Evolutionary conservation across 805 yeast species (phyloP), one percentile per base, ranked within the genome.

Genomic region (Metschnikowia peoriensis): DNA sequence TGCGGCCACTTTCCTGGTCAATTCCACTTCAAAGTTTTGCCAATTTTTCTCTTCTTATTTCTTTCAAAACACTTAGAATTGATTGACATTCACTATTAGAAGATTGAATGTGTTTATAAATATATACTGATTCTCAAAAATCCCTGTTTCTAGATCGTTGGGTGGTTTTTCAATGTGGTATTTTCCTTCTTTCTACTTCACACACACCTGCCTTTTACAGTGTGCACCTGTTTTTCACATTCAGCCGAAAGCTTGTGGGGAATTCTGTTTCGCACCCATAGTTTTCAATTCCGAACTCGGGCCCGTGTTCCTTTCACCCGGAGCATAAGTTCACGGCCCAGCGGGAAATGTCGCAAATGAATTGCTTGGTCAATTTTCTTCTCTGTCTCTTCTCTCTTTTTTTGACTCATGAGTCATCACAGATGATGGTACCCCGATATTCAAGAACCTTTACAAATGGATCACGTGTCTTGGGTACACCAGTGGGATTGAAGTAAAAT

Each of bases 1-100:
- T 51, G 53, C 53, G 53, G 57, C 49, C 35, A 34, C 54, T 54
- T 58, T 43, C 46, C 52, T 44, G 49, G 27, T 4, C 22, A 22
- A 22, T 22, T 22, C 22, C 22, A 22, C 22, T 3, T 22, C 22
- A 4, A 22, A 22, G 22, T 22, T 22, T 22, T 22, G 22, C 22
- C 22, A 22, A 22, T 22, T 22, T 22, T 22, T 22, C 22, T 22
- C 4, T 4, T 22, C 2, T 22, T 22, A 3, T 22, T 22, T 22
- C 4, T 22, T 22, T 22, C 4, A 3, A 2, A 22, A 22, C 22
- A 22, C 2, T 22, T 2, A 22, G 4, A 22, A 22, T 22, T 22
- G 4, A 22, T 22, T 22, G 4, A 22, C 4, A 22, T 4, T 22
- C 4, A 22, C 22, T 22, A 22, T 22, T 22, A 22, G 22, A 22